A percentile compares a stretch with the other conserved stretches of the same genome.
Evolutionary conservation across 495 filamentous ascomycete species (phyloP).

Genomic region (Aspergillus saccharolyticus): DNA sequence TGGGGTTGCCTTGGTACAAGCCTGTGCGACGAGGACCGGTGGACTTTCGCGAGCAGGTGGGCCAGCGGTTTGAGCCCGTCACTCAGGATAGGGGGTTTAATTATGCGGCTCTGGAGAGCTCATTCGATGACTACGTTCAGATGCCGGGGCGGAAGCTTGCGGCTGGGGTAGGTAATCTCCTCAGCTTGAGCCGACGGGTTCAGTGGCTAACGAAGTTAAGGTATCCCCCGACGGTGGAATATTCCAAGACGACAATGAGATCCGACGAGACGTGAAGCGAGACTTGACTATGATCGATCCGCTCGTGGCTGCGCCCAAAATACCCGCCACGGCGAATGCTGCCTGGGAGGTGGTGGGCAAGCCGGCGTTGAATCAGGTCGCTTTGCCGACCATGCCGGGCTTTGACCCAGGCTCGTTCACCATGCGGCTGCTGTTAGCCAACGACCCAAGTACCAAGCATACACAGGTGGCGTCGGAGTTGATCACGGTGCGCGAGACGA

Average conservation of each 20-base stretch:
- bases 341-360: not conserved
- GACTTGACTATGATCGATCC: slow-evolving; percentile 6
- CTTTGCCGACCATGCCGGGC: not conserved
- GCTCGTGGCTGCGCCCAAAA: not conserved
- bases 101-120: slow-evolving; percentile 33
- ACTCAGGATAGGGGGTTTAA: slow-evolving; percentile 32
- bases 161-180: not conserved
- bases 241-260: slow-evolving; percentile 8
- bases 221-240: slow-evolving; percentile 5
- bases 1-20: slow-evolving; percentile 26
- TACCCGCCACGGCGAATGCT: not conserved
- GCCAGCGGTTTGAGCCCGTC: slow-evolving; percentile 36
- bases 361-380: not conserved
- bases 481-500: not conserved
- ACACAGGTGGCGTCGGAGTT: slow-evolving; percentile 1
- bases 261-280: slow-evolving; percentile 9
- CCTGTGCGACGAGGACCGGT: slow-evolving; percentile 24
- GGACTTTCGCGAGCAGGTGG: slow-evolving; percentile 32
- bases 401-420: slow-evolving; percentile 9
- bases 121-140: slow-evolving; percentile 40
- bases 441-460: not conserved
- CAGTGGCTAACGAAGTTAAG: not conserved
- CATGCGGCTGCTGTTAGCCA: slow-evolving; percentile 5
- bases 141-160: slow-evolving; percentile 37
- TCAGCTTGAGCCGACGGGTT: not conserved